Percentiles rank a stretch among this genome's conserved stretches.
Evolutionary conservation across 768 basidiomycete genomes (phyloP).

Genomic region (Naematelia encephala): DNA sequence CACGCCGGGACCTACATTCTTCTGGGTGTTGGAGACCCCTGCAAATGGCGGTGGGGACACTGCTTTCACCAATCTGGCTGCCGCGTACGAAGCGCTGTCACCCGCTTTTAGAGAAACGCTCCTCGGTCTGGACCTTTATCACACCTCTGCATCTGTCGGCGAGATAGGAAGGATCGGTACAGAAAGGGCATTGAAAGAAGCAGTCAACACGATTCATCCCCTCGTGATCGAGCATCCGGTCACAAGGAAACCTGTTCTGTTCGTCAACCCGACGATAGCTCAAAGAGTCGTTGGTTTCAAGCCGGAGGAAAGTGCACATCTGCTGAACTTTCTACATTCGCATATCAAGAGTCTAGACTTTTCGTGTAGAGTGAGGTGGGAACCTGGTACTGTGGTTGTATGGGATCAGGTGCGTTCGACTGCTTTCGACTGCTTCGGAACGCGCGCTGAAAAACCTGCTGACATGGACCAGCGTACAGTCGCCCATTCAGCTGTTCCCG

Average conservation of each 20-base stretch:
- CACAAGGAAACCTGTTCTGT: conserved; percentile 6
- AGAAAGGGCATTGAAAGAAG: conserved; percentile 4
- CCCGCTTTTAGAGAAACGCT: conserved; percentile 1
- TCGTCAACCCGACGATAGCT: conserved; percentile 7
- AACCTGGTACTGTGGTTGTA: conserved; percentile 3
- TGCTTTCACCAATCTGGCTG: conserved; percentile 2
- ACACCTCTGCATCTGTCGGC: conserved; percentile 6
- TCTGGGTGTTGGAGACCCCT: neutral
- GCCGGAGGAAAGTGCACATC: conserved; percentile 5
- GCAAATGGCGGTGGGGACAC: conserved; percentile 1
- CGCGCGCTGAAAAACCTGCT: neutral
- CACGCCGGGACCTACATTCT: neutral
- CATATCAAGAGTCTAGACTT: conserved; percentile 7
- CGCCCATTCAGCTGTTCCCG: neutral
- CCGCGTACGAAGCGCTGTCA: conserved; percentile 7
- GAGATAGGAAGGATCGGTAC: conserved; percentile 2
- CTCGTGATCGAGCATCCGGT: conserved; percentile 8
- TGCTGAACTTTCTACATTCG: conserved; percentile 2
- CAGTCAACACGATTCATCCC: conserved; percentile 4
- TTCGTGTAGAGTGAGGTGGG: conserved; percentile 4
- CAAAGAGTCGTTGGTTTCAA: conserved; percentile 5
- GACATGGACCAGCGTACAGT: conserved; percentile 1
- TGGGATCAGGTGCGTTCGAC: conserved; percentile 1
- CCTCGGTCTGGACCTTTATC: conserved; percentile 1
- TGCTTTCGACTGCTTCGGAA: neutral